Conservation (phyloP, 106 monocot species). For the Allium cepa region DNA sequence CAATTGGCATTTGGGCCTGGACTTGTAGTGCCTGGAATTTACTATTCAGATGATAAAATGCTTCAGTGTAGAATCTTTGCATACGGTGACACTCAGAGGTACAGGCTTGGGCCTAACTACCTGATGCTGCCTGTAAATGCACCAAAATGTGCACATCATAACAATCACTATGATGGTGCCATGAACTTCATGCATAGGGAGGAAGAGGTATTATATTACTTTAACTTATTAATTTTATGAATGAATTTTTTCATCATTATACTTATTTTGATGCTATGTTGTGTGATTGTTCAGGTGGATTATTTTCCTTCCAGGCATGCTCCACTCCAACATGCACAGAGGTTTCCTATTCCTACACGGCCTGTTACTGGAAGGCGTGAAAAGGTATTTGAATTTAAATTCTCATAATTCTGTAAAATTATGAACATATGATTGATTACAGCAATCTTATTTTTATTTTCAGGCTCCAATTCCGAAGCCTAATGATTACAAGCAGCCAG, state of each 20-base stretch:
- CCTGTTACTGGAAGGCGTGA: slow-evolving; percentile 43
- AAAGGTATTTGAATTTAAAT: slow-evolving; percentile 25
- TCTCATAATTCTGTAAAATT: too few species aligned
- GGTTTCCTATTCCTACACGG: slow-evolving; percentile 34
- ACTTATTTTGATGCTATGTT: too few species aligned
- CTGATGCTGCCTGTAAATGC: slow-evolving; percentile 79
- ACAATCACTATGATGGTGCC: slow-evolving; percentile 75
- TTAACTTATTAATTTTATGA: too few species aligned
- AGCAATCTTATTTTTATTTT: neutral
- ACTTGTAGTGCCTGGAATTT: slow-evolving; percentile 69
- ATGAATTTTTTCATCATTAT: too few species aligned
- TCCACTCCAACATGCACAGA: slow-evolving; percentile 36
- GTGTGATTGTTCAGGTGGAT: slow-evolving; percentile 35
- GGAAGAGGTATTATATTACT: slow-evolving; percentile 40
- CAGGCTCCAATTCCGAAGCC: slow-evolving; percentile 37
- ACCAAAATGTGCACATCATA: slow-evolving; percentile 66
- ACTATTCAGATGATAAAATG: slow-evolving; percentile 92
- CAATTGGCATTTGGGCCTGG: slow-evolving; percentile 83
- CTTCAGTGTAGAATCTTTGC: slow-evolving; percentile 71
- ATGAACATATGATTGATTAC: too few species aligned
- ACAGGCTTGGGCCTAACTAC: slow-evolving; percentile 81
- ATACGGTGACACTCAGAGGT: slow-evolving; percentile 78
- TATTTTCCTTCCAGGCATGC: slow-evolving; percentile 64
- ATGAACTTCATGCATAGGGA: slow-evolving; percentile 87
- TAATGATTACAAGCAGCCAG: slow-evolving; percentile 82